Base-by-base conservation (phyloP, 192 early-diverging fungal genomes). In the Podila minutissima region DNA sequence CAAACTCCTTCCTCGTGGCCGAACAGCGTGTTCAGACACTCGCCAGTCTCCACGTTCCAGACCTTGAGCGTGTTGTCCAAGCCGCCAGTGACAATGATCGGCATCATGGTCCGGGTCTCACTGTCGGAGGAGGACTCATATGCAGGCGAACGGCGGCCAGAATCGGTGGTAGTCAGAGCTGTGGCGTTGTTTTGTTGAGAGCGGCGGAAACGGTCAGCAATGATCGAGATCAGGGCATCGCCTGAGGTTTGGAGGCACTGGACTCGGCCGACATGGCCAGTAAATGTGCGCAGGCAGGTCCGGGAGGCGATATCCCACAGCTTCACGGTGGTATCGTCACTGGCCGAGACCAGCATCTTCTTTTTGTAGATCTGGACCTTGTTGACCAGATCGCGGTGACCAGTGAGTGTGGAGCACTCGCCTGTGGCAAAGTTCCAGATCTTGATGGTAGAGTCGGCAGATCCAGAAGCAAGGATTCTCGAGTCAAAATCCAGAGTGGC, bases 331-430 rank as follows among this genome's bases (percentile, higher is more conserved):
- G 87, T 87, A 62, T 99, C 98, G 76, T 98, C 96, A 5, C 95
- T 95, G 60, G 92, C 94, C 2, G 95, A 95, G 32, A 98, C 88
- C 58, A 94, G 69, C n/a, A 86, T 74, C 29, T 85, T 87, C 29
- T 89, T 84, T 64, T 90, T 88, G 46, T 86, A 89, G 28, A 99
- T 87, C 32, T 91, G 90, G 41, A 99, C 95, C 59, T 91, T 86
- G 82, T 99, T 99, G 57, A 98, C 94, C 92, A 93, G 93, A 74
- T 96, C 96, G 0, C 86, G 88, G 68, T 99, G 97, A 0, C 96
- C 98, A 8, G 76, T 87, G 20, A 99, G 83, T 7, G 89, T 90
- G 65, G 84, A 91, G 59, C 88, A 89, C 71, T 91, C 85, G 10
- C 91, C 90, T 2, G 90, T 84, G 13, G 74, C 67, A 64, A 93